phyloP scores from a whole-genome alignment of 345 rosid species.

The Euphorbia lathyris region DNA sequence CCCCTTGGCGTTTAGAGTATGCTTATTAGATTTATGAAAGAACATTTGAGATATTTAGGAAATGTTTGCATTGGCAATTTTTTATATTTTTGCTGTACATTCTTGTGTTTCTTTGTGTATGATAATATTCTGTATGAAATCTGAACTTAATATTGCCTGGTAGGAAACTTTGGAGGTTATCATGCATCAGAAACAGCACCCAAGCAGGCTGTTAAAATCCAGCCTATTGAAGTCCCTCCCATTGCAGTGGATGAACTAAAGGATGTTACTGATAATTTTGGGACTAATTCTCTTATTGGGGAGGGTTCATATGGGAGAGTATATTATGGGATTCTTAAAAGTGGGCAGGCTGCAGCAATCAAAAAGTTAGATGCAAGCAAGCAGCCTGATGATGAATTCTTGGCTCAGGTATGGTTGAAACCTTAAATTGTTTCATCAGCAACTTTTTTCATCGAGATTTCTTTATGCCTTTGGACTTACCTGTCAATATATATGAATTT shows the following conservation, averaged over 20 bases:
- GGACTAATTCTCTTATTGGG: conserved; percentile 64
- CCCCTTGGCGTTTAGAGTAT: neutral
- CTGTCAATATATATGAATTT: conserved; percentile 1
- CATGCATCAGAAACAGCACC: conserved; percentile 49
- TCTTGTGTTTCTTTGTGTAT: neutral
- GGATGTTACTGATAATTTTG: conserved; percentile 63
- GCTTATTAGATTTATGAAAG: neutral
- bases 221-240: conserved; percentile 69
- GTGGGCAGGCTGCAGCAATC: conserved; percentile 67
- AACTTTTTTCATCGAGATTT: neutral
- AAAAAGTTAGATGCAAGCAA: conserved; percentile 89
- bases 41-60: neutral
- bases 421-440: neutral
- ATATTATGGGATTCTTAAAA: conserved; percentile 62
- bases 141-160: conserved; percentile 9
- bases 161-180: conserved; percentile 49
- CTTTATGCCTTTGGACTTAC: neutral
- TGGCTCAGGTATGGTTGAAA: conserved; percentile 59
- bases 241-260: conserved; percentile 49
- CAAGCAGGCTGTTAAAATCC: conserved; percentile 53
- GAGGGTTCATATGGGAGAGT: conserved; percentile 96
- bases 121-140: neutral
- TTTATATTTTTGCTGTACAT: neutral
- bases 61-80: neutral
- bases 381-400: conserved; percentile 84